Evolutionary conservation across 2,329 filamentous ascomycete species (phyloP).

Genomic region (Pseudopyrenochaeta lycopersici): DNA sequence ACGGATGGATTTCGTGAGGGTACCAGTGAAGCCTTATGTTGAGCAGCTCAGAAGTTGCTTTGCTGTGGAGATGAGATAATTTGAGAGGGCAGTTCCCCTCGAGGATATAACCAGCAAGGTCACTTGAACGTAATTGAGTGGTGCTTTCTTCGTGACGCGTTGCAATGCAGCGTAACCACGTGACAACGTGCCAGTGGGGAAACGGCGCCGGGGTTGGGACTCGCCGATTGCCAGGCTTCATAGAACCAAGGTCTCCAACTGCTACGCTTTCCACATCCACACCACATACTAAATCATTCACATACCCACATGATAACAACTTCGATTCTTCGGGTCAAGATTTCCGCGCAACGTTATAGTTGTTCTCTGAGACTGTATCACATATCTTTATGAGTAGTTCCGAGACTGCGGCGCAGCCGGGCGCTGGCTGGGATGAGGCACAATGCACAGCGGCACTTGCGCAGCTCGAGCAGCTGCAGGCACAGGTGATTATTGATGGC

Average conservation of each 20-base stretch:
- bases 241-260: neutral
- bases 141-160: too few relatives aligned
- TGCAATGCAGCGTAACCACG: conserved; percentile 12
- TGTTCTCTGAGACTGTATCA: neutral
- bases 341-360: neutral
- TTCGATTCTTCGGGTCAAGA: neutral
- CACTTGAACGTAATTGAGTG: too few relatives aligned
- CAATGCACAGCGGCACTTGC: conserved; percentile 54
- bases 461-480: conserved; percentile 54
- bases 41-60: too few relatives aligned
- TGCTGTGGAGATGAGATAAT: too few relatives aligned
- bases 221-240: conserved; percentile 17
- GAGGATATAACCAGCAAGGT: too few relatives aligned
- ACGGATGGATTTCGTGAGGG: conserved; percentile 33
- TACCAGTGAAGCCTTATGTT: too few relatives aligned
- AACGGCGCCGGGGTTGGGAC: conserved; percentile 3
- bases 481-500: conserved; percentile 44
- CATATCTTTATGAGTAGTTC: conserved; percentile 23
- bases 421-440: conserved; percentile 49
- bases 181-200: conserved; percentile 24
- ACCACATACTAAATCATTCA: conserved; percentile 5
- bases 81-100: too few relatives aligned
- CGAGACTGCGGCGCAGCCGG: conserved; percentile 22
- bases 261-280: conserved; percentile 6
- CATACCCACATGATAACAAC: conserved; percentile 3